Evolutionary conservation across 306 rosid genomes (phyloP).

Genomic region (Vicia villosa): DNA sequence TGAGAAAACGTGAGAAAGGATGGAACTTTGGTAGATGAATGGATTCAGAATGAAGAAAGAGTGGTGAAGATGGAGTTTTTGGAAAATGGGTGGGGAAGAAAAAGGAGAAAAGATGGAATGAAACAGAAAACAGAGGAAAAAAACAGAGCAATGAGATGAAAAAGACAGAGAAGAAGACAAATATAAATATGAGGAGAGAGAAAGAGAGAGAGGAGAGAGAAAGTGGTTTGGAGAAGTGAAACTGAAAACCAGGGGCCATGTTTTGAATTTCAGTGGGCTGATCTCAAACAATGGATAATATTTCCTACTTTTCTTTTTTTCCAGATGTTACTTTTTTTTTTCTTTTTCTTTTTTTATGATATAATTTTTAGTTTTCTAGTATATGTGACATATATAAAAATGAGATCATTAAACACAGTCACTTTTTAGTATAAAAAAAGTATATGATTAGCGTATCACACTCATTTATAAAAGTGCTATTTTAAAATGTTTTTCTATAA

Average conservation of each 20-base stretch:
- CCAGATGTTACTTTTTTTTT: not conserved
- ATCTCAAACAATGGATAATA: slow-evolving; percentile 64
- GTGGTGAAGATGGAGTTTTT: not conserved
- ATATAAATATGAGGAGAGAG: not conserved
- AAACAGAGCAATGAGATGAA: slow-evolving; percentile 25
- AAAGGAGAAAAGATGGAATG: slow-evolving; percentile 2
- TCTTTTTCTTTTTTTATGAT: too few relatives aligned
- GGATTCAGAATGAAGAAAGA: not conserved
- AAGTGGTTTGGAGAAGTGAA: slow-evolving; percentile 60
- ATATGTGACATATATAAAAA: too few relatives aligned
- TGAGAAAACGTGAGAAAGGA: not conserved
- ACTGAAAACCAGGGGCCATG: slow-evolving; percentile 96
- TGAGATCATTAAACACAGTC: too few relatives aligned
- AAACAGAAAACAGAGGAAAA: slow-evolving; percentile 37
- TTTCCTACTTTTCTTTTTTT: not conserved
- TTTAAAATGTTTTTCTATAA: too few relatives aligned
- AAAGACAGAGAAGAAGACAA: slow-evolving; percentile 26
- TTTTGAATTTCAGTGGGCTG: slow-evolving; percentile 79
- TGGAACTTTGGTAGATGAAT: not conserved
- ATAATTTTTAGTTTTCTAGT: too few relatives aligned
- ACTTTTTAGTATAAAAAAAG: too few relatives aligned
- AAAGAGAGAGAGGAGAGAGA: slow-evolving; percentile 36
- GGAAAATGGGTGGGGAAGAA: slow-evolving; percentile 21
- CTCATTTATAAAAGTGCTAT: too few relatives aligned
- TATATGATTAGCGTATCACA: too few relatives aligned